Conservation (phyloP, 306 rosid genomes). For the Cicer yamashitae region DNA sequence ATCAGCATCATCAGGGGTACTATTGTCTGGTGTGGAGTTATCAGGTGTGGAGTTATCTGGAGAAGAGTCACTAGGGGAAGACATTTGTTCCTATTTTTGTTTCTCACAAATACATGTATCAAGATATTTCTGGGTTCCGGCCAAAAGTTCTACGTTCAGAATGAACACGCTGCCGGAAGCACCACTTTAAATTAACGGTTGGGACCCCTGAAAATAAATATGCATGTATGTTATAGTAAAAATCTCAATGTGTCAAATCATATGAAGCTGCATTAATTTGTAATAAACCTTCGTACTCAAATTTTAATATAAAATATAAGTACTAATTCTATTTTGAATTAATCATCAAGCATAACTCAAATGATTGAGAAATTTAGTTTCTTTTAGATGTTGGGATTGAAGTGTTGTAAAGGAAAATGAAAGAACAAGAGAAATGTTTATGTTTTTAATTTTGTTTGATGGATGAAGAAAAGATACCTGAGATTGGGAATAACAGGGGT, state of each 20-base stretch:
- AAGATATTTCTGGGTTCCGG: conserved; percentile 51
- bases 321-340: conserved; percentile 5
- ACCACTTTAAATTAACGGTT: conserved; percentile 50
- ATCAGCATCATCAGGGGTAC: conserved; percentile 37
- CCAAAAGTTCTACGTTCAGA: conserved; percentile 44
- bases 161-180: conserved; percentile 51
- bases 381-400: conserved; percentile 25
- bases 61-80: conserved; percentile 27
- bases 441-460: background rate
- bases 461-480: conserved; percentile 57
- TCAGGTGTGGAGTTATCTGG: conserved; percentile 41
- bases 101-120: conserved; percentile 40
- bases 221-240: background rate
- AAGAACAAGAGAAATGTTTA: background rate
- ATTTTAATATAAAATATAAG: background rate
- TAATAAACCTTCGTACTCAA: background rate
- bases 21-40: conserved; percentile 17
- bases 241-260: conserved; percentile 20
- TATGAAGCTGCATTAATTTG: conserved; percentile 9
- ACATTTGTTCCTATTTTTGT: conserved; percentile 51
- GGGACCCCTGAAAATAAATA: conserved; percentile 52
- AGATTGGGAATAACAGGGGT: conserved; percentile 48
- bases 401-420: background rate
- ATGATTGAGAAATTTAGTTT: conserved; percentile 15
- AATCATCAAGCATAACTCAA: background rate